Evolutionary conservation across 75 land plant genomes (phyloP).

Genomic region (Pseudotsuga menziesii): DNA sequence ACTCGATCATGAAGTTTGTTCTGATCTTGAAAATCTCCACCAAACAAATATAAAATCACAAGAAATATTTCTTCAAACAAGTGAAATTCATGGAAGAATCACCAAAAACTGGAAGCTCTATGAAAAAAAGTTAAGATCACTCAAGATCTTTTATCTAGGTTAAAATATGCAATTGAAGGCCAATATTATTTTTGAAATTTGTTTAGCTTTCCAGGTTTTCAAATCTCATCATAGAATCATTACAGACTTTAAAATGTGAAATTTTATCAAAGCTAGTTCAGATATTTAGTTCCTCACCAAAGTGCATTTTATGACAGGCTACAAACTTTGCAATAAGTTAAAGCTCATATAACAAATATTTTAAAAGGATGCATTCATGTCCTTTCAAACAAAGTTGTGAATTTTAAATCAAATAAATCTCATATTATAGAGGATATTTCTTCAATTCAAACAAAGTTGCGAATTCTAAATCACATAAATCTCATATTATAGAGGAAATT

Average conservation of each 20-base stretch:
- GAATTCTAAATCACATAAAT: neutral
- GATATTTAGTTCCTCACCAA: neutral
- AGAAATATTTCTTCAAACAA: no score
- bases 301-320: neutral
- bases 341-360: neutral
- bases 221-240: neutral
- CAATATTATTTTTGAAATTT: neutral
- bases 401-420: no score
- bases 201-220: neutral
- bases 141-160: neutral
- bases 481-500: neutral
- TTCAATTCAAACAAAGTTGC: no score
- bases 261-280: neutral
- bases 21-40: neutral
- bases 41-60: neutral
- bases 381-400: neutral
- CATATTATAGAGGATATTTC: no score
- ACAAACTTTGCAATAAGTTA: neutral
- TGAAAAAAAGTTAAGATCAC: neutral
- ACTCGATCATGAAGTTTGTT: neutral
- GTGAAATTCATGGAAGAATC: neutral
- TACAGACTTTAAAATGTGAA: neutral
- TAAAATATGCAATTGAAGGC: neutral
- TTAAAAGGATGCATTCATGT: neutral
- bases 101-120: neutral